Percentiles rank a stretch among this genome's conserved stretches.
Conservation (phyloP, 306 rosid genomes). For the Pachyrhizus erosus region DNA sequence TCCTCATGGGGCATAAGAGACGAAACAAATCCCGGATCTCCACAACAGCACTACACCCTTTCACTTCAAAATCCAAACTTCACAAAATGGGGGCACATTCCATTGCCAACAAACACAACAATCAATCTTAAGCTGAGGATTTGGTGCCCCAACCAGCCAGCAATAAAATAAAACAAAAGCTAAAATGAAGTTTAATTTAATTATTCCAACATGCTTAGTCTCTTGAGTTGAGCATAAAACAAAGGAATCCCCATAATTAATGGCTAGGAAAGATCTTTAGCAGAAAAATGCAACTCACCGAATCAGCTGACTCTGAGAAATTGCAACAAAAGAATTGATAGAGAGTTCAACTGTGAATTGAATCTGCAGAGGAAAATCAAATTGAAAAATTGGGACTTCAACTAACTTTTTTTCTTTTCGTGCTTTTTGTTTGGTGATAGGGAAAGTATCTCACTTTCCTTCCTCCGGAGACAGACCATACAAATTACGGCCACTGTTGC, state of each 20-base stretch:
- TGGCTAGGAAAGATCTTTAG: conserved; percentile 49
- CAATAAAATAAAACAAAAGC: conserved; percentile 27
- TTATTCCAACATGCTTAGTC: conserved; percentile 21
- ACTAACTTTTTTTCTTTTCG: conserved; percentile 49
- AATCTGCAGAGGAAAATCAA: conserved; percentile 50
- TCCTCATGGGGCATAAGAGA: conserved; percentile 85
- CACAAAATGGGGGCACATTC: conserved; percentile 17
- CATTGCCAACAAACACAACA: conserved; percentile 32
- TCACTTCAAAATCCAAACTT: conserved; percentile 49
- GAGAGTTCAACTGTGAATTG: conserved; percentile 46
- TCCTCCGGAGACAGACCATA: conserved; percentile 42
- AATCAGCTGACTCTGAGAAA: conserved; percentile 34
- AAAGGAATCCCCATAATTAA: conserved; percentile 26
- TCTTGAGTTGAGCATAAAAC: conserved; percentile 14
- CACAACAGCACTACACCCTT: conserved; percentile 55
- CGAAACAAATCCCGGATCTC: conserved; percentile 80
- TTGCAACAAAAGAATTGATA: conserved; percentile 38
- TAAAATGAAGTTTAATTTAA: neutral
- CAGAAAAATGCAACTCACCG: conserved; percentile 53
- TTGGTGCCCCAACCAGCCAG: neutral
- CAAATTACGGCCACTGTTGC: conserved; percentile 49
- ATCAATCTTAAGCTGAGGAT: conserved; percentile 8
- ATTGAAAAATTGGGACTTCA: conserved; percentile 35
- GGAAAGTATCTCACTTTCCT: conserved; percentile 44
- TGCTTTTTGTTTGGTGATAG: conserved; percentile 26